Evolutionary conservation across 1,284 basidiomycete genomes (phyloP).

Genomic region (Boletus smithii): DNA sequence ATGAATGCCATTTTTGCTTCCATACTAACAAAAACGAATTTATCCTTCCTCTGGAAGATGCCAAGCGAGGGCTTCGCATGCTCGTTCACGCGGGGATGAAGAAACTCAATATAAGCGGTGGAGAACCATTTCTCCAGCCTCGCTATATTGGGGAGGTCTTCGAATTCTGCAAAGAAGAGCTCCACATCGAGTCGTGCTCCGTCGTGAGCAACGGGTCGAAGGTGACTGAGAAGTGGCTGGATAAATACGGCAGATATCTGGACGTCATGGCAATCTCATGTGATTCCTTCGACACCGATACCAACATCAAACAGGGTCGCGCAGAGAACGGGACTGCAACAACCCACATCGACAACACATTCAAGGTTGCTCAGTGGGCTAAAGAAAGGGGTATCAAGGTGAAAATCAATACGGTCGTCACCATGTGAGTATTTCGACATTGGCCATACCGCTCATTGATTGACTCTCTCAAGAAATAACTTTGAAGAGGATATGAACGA

Average conservation of each 20-base stretch:
- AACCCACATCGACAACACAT: constrained; percentile 32
- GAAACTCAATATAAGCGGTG: constrained; percentile 44
- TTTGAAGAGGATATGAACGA: constrained; percentile 35
- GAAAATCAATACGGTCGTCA: constrained; percentile 42
- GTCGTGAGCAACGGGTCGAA: constrained; percentile 43
- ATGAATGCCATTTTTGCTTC: constrained; percentile 40
- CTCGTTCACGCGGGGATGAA: constrained; percentile 39
- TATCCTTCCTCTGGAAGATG: constrained; percentile 37
- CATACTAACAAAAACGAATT: constrained; percentile 38
- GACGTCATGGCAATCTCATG: constrained; percentile 44
- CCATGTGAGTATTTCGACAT: constrained; percentile 15
- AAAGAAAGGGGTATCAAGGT: constrained; percentile 35
- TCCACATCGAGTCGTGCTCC: constrained; percentile 38
- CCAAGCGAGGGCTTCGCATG: constrained; percentile 37
- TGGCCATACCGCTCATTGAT: neutral
- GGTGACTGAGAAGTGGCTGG: constrained; percentile 42
- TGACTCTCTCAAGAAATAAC: constrained; percentile 29
- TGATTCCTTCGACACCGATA: constrained; percentile 41
- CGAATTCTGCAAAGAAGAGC: constrained; percentile 41
- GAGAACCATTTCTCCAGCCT: constrained; percentile 41
- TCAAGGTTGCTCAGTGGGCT: constrained; percentile 38
- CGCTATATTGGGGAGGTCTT: constrained; percentile 40
- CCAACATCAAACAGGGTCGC: constrained; percentile 37
- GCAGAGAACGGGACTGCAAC: constrained; percentile 32
- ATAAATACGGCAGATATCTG: constrained; percentile 38